These are phyloP conservation scores for Pascua sp. DNA, from an alignment of 1,284 basidiomycete species.

Conservation along the genomic window DNA sequence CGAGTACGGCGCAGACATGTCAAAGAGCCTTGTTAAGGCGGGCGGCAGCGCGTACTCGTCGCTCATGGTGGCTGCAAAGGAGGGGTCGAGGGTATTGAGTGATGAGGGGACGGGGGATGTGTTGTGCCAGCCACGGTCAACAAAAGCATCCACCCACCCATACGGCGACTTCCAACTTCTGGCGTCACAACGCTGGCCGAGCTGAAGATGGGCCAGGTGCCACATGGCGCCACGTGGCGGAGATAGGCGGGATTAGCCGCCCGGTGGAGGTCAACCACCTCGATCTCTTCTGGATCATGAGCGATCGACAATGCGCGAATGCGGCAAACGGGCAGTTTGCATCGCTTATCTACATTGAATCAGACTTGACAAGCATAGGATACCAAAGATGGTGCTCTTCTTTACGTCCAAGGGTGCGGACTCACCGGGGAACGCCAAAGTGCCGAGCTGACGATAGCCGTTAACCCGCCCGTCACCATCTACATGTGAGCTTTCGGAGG, in stretches of 20 bases:
- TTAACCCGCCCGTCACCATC: slow-evolving; percentile 65
- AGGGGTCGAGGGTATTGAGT: neutral
- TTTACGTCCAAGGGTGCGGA: slow-evolving; percentile 55
- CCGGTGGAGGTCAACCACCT: slow-evolving; percentile 9
- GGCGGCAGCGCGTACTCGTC: slow-evolving; percentile 34
- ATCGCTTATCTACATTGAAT: too few relatives aligned
- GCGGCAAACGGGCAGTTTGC: too few relatives aligned
- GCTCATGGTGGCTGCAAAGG: slow-evolving; percentile 2
- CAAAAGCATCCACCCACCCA: neutral
- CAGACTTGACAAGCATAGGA: neutral
- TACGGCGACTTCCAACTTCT: too few relatives aligned
- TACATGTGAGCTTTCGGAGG: slow-evolving; percentile 61
- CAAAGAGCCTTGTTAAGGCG: slow-evolving; percentile 36
- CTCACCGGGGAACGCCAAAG: neutral
- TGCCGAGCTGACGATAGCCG: slow-evolving; percentile 32
- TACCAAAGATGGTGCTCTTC: slow-evolving; percentile 55
- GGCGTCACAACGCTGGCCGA: too few relatives aligned
- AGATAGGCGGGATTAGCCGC: neutral
- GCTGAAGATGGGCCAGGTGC: neutral
- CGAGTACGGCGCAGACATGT: slow-evolving; percentile 36
- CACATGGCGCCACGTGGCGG: slow-evolving; percentile 2
- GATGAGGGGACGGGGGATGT: neutral
- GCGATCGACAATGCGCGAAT: neutral
- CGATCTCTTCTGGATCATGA: neutral
- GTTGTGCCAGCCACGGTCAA: too few relatives aligned